Base-by-base conservation (phyloP, 1,284 basidiomycete genomes). In the Microbotryum violaceum region DNA sequence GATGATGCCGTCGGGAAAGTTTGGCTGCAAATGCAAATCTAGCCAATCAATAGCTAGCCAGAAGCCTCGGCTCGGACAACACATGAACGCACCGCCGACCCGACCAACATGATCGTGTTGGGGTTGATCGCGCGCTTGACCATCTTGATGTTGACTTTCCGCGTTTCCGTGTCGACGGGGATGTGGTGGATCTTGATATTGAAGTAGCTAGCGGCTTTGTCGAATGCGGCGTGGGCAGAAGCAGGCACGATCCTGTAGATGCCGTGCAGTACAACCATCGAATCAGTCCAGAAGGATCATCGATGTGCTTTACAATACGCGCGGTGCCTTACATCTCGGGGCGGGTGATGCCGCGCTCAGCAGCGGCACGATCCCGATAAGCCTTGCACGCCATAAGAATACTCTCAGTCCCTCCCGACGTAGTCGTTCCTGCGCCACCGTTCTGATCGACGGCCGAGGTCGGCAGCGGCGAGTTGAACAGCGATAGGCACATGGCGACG, bases 301-400 rank as follows among this genome's bases (percentile, higher is more conserved):
- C 27, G 21, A 49, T 29, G 23, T 48, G 12, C 23, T 6, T 31
- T 12, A 23, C 27, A 6, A 29, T 37, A 16, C 14, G 10, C 21
- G n/a, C 27, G 51, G 25, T 21, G n/a, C 25, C 8, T 27, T 25
- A 90, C 89, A 98, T 91, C 75, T 98, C 94, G 0, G 94, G 94
- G 65, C 88, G 82, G 1, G 82, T 90, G 72, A 97, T 89, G 6
- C 91, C 89, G 75, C 92, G 94, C 48, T 85, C 85, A 2, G 79
- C 82, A 29, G 82, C 78, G 1, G 89, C 94, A 91, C 93, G 97
- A 70, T 97, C 92, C 31, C 93, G 84, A 76, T 97, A 86, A 0
- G 92, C 88, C 79, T 97, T 94, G 70, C 91, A 83, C 4, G 91
- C 85, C 91, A 93, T 91, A 57, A 94, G 79, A 71, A 98, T 97